These are phyloP conservation scores for Colletotrichum graminicola DNA, from an alignment of 2,329 filamentous ascomycete genomes.

Conservation along the genomic window DNA sequence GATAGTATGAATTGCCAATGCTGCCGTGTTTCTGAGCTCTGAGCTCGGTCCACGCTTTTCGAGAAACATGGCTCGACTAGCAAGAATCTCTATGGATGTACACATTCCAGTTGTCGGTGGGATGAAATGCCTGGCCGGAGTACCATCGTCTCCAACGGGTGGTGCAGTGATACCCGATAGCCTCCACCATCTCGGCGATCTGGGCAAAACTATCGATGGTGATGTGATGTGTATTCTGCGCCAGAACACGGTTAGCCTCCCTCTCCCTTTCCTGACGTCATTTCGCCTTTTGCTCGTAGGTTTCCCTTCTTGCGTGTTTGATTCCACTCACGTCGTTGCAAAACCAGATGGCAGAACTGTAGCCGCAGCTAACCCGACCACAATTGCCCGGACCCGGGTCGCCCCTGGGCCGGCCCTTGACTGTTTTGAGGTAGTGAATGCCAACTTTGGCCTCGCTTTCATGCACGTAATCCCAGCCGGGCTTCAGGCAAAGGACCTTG, in stretches of 20 bases:
- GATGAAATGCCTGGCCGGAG: slow-evolving; percentile 4
- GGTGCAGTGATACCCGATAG: background rate
- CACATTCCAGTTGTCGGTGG: background rate
- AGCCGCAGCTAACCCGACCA: slow-evolving; percentile 8
- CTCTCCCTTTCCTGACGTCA: too few relatives aligned
- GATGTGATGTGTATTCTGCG: background rate
- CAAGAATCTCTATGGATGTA: background rate
- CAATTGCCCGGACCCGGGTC: background rate
- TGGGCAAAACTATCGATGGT: background rate
- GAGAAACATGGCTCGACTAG: background rate
- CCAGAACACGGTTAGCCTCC: background rate
- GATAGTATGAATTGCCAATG: background rate
- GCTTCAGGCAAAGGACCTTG: background rate
- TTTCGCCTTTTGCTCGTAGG: too few relatives aligned
- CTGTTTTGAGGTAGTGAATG: background rate
- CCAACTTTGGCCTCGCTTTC: background rate
- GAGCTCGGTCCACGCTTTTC: background rate
- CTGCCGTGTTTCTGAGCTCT: background rate
- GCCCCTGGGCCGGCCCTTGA: background rate
- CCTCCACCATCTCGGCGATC: background rate
- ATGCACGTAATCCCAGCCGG: background rate
- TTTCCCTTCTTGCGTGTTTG: background rate
- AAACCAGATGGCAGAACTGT: background rate
- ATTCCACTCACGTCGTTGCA: background rate
- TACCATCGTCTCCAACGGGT: rapidly evolving